phyloP scores from a whole-genome alignment of 345 rosid species.

The Turritis glabra region DNA sequence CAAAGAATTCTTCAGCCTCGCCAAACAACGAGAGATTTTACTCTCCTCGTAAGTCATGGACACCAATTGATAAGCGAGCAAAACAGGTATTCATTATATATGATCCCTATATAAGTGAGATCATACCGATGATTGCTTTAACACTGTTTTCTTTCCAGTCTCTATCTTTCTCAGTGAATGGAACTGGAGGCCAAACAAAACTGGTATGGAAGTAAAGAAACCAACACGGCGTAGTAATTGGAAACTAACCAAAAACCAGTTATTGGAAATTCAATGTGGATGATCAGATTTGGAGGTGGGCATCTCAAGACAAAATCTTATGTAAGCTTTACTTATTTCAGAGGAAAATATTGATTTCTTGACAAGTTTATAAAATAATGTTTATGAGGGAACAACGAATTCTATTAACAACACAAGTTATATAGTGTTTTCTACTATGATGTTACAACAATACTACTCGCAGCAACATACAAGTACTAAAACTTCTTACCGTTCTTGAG shows the following conservation, averaged over 20 bases:
- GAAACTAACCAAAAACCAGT: slow-evolving; percentile 5
- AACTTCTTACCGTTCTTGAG: slow-evolving; percentile 72
- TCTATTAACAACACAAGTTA: slow-evolving; percentile 28
- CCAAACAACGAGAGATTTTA: slow-evolving; percentile 41
- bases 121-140: neutral
- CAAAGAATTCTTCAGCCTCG: slow-evolving; percentile 43
- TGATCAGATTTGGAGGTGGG: slow-evolving; percentile 19
- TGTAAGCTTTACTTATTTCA: slow-evolving; percentile 14
- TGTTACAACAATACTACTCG: slow-evolving; percentile 23
- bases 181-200: slow-evolving; percentile 67
- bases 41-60: slow-evolving; percentile 50
- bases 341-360: slow-evolving; percentile 1
- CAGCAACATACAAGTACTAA: slow-evolving; percentile 40
- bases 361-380: slow-evolving; percentile 24
- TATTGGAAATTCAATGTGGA: neutral
- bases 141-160: slow-evolving; percentile 49
- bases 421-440: neutral
- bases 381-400: slow-evolving; percentile 20
- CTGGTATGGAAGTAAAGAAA: slow-evolving; percentile 70
- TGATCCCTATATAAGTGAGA: neutral
- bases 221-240: slow-evolving; percentile 28
- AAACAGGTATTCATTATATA: slow-evolving; percentile 47
- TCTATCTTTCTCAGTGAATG: slow-evolving; percentile 55
- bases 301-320: slow-evolving; percentile 8
- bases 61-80: slow-evolving; percentile 77